phyloP scores from a whole-genome alignment of 2,329 filamentous ascomycete species.

The Ceratocystiopsis brevicomis region DNA sequence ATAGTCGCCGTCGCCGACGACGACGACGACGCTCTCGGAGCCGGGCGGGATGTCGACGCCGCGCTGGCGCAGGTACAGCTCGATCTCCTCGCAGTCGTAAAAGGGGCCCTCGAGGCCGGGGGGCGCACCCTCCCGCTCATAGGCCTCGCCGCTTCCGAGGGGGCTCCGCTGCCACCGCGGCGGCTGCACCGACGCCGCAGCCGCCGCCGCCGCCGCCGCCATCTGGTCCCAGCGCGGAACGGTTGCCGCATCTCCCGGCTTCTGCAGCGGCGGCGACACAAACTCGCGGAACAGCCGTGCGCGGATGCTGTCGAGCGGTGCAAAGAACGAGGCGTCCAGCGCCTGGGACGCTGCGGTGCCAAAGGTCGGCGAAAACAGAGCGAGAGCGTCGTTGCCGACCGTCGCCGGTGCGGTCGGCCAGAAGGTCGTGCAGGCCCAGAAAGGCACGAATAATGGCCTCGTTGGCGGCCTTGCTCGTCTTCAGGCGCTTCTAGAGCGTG shows the following conservation, averaged over 20 bases:
- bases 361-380: too few relatives aligned
- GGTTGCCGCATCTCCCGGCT: too few relatives aligned
- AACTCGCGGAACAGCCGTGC: constrained; percentile 14
- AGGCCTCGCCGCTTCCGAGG: constrained; percentile 2
- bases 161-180: background rate
- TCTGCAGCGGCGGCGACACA: too few relatives aligned
- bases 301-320: constrained; percentile 23
- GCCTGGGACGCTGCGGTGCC: too few relatives aligned
- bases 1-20: constrained; percentile 30
- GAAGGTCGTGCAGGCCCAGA: constrained; percentile 43
- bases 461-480: constrained; percentile 48
- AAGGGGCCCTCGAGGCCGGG: constrained; percentile 55
- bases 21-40: constrained; percentile 39
- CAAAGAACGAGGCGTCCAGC: too few relatives aligned
- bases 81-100: constrained; percentile 59
- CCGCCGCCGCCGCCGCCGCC: too few relatives aligned
- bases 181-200: constrained; percentile 48
- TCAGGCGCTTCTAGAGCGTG: constrained; percentile 50
- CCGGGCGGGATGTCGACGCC: constrained; percentile 43
- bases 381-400: too few relatives aligned
- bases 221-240: too few relatives aligned
- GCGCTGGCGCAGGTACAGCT: constrained; percentile 47
- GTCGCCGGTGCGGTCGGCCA: constrained; percentile 10
- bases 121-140: constrained; percentile 13
- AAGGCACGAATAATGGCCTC: constrained; percentile 59